phyloP scores from a whole-genome alignment of 2,329 filamentous ascomycete genomes.

The Tolypocladium sp. region DNA sequence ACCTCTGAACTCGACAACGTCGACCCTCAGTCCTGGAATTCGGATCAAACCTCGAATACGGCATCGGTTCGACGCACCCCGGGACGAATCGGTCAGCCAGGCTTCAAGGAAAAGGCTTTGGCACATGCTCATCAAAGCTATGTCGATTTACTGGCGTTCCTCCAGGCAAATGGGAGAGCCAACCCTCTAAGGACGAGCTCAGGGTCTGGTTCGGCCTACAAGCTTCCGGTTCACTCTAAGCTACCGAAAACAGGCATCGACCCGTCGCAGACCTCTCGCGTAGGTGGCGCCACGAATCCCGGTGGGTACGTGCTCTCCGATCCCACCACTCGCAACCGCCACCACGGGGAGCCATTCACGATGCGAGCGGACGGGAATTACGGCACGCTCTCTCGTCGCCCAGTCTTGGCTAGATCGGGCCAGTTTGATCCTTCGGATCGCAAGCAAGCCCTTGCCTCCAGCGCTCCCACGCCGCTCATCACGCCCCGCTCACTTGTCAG shows the following conservation, averaged over 20 bases:
- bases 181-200: constrained; percentile 27
- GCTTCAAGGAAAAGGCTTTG: constrained; percentile 60
- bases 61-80: background rate
- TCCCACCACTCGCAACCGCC: background rate
- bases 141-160: constrained; percentile 56
- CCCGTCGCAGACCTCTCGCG: background rate
- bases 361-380: background rate
- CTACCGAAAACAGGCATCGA: constrained; percentile 21
- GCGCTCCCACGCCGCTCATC: background rate
- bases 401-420: background rate
- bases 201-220: constrained; percentile 29
- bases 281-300: background rate
- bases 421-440: background rate
- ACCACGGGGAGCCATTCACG: background rate
- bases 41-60: background rate
- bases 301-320: background rate
- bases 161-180: constrained; percentile 50
- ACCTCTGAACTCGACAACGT: background rate
- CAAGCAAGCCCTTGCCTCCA: background rate
- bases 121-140: constrained; percentile 65
- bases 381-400: background rate
- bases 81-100: constrained; percentile 10
- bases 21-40: background rate
- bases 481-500: constrained; percentile 3
- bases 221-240: constrained; percentile 47